phyloP scores from a whole-genome alignment of 768 basidiomycete genomes.

The Amanita inopinata region DNA sequence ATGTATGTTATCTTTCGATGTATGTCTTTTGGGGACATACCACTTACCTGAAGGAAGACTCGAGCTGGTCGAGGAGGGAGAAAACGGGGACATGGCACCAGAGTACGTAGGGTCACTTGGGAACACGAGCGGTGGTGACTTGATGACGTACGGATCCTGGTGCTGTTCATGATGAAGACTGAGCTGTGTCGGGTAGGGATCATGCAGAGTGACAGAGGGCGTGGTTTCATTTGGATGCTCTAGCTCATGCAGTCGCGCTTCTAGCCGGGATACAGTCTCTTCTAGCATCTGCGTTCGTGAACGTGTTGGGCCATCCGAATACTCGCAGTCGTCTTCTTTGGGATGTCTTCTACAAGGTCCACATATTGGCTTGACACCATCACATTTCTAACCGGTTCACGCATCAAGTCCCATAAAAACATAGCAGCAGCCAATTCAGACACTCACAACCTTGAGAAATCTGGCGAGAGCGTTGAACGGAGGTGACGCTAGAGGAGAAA shows the following conservation, averaged over 20 bases:
- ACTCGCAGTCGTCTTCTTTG: conserved; percentile 62
- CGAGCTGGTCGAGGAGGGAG: conserved; percentile 33
- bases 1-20: conserved; percentile 18
- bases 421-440: background rate
- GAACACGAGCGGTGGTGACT: conserved; percentile 24
- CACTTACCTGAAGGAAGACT: conserved; percentile 40
- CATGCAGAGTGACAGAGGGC: conserved; percentile 38
- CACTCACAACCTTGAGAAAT: conserved; percentile 42
- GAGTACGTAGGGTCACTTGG: conserved; percentile 22
- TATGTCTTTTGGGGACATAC: background rate
- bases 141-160: conserved; percentile 21
- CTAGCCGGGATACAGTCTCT: conserved; percentile 45
- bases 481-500: conserved; percentile 2
- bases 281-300: conserved; percentile 53
- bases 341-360: conserved; percentile 51
- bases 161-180: conserved; percentile 20
- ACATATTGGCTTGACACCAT: conserved; percentile 54
- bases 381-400: conserved; percentile 51
- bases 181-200: conserved; percentile 39
- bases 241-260: conserved; percentile 46
- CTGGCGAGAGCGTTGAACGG: conserved; percentile 17
- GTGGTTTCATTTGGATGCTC: conserved; percentile 40
- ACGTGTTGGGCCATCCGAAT: conserved; percentile 51
- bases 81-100: conserved; percentile 31
- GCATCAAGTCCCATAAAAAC: conserved; percentile 2